phyloP scores from a whole-genome alignment of 140 eudicot species.

The Anethum foeniculum region DNA sequence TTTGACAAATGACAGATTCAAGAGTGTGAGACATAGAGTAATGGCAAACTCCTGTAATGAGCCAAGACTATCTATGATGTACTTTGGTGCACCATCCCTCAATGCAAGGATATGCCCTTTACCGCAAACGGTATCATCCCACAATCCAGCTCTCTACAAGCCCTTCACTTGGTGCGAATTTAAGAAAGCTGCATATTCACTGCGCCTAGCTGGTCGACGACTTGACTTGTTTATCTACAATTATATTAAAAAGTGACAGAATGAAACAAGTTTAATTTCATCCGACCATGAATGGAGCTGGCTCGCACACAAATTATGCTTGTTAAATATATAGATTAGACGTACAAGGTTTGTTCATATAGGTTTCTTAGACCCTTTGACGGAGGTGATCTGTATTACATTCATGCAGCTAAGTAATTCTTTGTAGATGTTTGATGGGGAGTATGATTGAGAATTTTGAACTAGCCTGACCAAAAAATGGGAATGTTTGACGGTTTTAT shows the following conservation, averaged over 20 bases:
- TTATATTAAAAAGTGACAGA: background rate
- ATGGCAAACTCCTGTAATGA: constrained; percentile 42
- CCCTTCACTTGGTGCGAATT: constrained; percentile 72
- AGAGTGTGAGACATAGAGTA: constrained; percentile 67
- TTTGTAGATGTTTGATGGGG: background rate
- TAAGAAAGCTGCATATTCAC: constrained; percentile 54
- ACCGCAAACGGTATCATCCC: constrained; percentile 29
- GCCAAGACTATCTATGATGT: constrained; percentile 63
- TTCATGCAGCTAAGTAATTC: background rate
- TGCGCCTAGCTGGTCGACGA: constrained; percentile 52
- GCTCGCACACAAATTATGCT: background rate
- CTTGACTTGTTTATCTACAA: constrained; percentile 25
- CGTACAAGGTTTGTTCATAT: background rate
- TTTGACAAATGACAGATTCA: constrained; percentile 65
- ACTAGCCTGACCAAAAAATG: background rate
- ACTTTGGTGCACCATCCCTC: constrained; percentile 68
- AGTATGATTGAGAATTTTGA: background rate
- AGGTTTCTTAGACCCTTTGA: background rate
- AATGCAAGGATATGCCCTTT: constrained; percentile 43
- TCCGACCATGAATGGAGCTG: background rate
- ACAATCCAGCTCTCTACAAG: constrained; percentile 36
- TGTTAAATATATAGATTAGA: background rate
- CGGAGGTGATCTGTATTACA: background rate
- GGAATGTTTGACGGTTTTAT: background rate
- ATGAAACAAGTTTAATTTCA: background rate